Evolutionary conservation across 306 rosid genomes (phyloP).

Genomic region (Hylodesmum podocarpum): DNA sequence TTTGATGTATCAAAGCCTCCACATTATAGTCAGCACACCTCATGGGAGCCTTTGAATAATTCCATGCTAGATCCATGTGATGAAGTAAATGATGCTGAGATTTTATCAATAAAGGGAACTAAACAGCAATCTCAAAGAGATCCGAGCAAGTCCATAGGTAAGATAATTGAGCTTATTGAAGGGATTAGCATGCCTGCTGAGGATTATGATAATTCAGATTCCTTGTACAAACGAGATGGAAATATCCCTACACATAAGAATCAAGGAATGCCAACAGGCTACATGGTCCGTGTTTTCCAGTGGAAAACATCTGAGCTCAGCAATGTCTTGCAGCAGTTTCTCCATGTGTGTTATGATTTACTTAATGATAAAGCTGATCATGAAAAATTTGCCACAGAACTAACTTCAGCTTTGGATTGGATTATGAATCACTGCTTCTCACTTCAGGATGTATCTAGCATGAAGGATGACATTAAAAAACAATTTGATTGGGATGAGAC

Average conservation of each 20-base stretch:
- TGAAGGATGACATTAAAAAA: slow-evolving; percentile 73
- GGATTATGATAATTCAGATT: slow-evolving; percentile 39
- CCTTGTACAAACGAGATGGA: slow-evolving; percentile 34
- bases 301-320: slow-evolving; percentile 81
- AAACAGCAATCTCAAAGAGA: slow-evolving; percentile 38
- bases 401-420: slow-evolving; percentile 78
- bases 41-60: slow-evolving; percentile 34
- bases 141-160: slow-evolving; percentile 51
- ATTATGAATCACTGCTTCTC: slow-evolving; percentile 84
- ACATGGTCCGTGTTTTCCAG: slow-evolving; percentile 75
- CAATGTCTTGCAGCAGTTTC: slow-evolving; percentile 58
- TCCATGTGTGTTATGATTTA: slow-evolving; percentile 59
- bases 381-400: slow-evolving; percentile 47
- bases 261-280: slow-evolving; percentile 54
- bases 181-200: slow-evolving; percentile 61
- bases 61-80: slow-evolving; percentile 34
- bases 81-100: slow-evolving; percentile 35
- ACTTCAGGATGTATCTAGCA: slow-evolving; percentile 81
- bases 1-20: slow-evolving; percentile 33
- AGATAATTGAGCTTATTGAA: slow-evolving; percentile 82
- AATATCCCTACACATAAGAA: slow-evolving; percentile 24
- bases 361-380: slow-evolving; percentile 56
- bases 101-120: slow-evolving; percentile 22
- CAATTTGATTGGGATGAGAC: slow-evolving; percentile 80
- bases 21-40: slow-evolving; percentile 18